Evolutionary conservation across 495 filamentous ascomycete genomes (phyloP).

Genomic region (Trichoderma erinaceum): DNA sequence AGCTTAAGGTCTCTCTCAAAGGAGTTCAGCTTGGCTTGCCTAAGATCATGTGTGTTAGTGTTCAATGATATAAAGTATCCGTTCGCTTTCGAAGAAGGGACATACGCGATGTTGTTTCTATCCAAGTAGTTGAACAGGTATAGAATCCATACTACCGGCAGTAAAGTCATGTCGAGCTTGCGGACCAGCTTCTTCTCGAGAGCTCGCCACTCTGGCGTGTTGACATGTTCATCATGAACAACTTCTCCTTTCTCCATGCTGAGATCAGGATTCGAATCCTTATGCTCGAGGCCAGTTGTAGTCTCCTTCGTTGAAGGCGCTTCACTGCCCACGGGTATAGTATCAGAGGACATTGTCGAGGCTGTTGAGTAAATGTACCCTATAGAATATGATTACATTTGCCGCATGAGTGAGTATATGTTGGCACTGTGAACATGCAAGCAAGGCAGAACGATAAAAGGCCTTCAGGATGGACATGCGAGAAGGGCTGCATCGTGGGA

Average conservation of each 20-base stretch:
- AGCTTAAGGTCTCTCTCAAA: constrained; percentile 42
- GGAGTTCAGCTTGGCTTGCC: constrained; percentile 22
- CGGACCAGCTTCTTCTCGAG: constrained; percentile 46
- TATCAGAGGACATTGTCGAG: not conserved
- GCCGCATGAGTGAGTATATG: not conserved
- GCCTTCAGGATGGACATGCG: not conserved
- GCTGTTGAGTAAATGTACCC: not conserved
- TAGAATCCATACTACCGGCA: constrained; percentile 49
- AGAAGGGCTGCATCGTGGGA: not conserved
- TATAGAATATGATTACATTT: not conserved
- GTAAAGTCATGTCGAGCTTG: constrained; percentile 57
- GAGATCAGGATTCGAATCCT: not conserved
- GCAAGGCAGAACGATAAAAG: not conserved
- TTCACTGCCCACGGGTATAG: not conserved
- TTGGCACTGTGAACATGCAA: not conserved
- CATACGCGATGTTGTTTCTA: constrained; percentile 44
- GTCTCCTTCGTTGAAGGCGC: not conserved
- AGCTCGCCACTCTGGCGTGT: not conserved
- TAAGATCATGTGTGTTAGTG: not conserved
- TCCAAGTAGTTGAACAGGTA: constrained; percentile 82
- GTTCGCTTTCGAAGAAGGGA: constrained; percentile 23
- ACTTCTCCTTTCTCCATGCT: not conserved
- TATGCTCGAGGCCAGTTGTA: not conserved
- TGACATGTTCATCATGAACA: not conserved
- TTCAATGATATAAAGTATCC: not conserved